Conservation (phyloP, 169 alveolate genomes). For the Plasmodium sp. region DNA sequence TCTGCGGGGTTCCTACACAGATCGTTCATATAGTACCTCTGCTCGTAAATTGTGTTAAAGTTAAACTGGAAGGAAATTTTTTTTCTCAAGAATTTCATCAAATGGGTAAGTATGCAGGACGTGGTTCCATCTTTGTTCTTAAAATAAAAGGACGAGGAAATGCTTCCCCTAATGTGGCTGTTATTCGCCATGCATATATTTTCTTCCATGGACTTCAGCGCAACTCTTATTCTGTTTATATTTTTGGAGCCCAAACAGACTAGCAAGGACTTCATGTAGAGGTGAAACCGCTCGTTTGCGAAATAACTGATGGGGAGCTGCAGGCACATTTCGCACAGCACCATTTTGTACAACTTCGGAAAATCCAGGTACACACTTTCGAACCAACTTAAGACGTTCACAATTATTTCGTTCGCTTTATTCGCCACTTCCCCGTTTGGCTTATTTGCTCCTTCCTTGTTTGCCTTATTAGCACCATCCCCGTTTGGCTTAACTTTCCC, state of each 20-base stretch:
- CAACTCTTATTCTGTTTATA: slow-evolving; percentile 13
- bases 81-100: slow-evolving; percentile 33
- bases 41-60: slow-evolving; percentile 47
- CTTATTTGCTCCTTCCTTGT: not conserved
- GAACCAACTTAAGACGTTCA: slow-evolving; percentile 22
- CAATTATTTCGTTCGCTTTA: slow-evolving; percentile 5
- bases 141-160: slow-evolving; percentile 23
- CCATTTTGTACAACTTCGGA: slow-evolving; percentile 29
- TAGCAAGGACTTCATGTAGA: slow-evolving; percentile 49
- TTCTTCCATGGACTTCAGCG: slow-evolving; percentile 33
- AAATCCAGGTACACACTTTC: slow-evolving; percentile 19
- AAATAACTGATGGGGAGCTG: slow-evolving; percentile 21
- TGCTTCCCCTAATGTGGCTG: not conserved
- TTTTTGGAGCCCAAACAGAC: slow-evolving; percentile 47
- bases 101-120: not conserved
- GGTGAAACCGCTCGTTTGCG: slow-evolving; percentile 32
- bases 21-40: slow-evolving; percentile 31
- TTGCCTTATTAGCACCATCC: not conserved
- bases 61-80: slow-evolving; percentile 2
- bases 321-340: slow-evolving; percentile 57
- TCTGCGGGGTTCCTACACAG: not conserved
- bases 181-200: slow-evolving; percentile 15
- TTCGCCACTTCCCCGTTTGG: not conserved
- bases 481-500: not conserved
- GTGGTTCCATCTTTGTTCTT: slow-evolving; percentile 39